Percentiles rank a stretch among this genome's conserved stretches.
Evolutionary conservation across 2,329 filamentous ascomycete species (phyloP).

Genomic region (Apiospora pterosperma): DNA sequence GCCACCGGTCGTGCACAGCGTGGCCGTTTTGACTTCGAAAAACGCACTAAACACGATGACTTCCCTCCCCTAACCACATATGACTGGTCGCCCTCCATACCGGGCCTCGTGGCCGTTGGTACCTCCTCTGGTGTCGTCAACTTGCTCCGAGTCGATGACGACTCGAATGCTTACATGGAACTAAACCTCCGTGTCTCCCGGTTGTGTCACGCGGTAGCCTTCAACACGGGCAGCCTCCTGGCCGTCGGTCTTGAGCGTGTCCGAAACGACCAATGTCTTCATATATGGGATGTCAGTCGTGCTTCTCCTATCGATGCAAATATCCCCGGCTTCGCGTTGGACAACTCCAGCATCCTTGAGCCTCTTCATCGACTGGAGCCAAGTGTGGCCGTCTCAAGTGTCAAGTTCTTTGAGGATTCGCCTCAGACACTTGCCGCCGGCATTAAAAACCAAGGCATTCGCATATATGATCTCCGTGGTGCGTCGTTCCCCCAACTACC

Average conservation of each 20-base stretch:
- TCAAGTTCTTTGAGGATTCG: conserved; percentile 76
- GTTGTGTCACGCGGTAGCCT: conserved; percentile 77
- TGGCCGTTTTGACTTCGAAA: conserved; percentile 55
- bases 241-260: conserved; percentile 79
- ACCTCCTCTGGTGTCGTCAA: conserved; percentile 73
- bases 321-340: conserved; percentile 46
- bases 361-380: conserved; percentile 58
- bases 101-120: conserved; percentile 69
- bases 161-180: conserved; percentile 61
- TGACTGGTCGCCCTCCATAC: conserved; percentile 62
- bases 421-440: conserved; percentile 73
- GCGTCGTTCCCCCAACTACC: conserved; percentile 15
- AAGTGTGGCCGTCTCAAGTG: conserved; percentile 74
- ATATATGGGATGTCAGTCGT: conserved; percentile 76
- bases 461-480: conserved; percentile 79
- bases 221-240: conserved; percentile 68
- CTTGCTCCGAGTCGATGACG: conserved; percentile 68
- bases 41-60: conserved; percentile 57
- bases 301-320: conserved; percentile 47
- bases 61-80: conserved; percentile 62
- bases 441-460: conserved; percentile 70
- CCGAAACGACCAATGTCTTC: conserved; percentile 76
- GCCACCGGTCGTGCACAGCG: conserved; percentile 57
- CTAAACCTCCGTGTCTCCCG: conserved; percentile 72
- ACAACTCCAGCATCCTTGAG: conserved; percentile 49